Conservation (phyloP, 1,139 yeast species). For the Debaryomyces robertsiae region DNA sequence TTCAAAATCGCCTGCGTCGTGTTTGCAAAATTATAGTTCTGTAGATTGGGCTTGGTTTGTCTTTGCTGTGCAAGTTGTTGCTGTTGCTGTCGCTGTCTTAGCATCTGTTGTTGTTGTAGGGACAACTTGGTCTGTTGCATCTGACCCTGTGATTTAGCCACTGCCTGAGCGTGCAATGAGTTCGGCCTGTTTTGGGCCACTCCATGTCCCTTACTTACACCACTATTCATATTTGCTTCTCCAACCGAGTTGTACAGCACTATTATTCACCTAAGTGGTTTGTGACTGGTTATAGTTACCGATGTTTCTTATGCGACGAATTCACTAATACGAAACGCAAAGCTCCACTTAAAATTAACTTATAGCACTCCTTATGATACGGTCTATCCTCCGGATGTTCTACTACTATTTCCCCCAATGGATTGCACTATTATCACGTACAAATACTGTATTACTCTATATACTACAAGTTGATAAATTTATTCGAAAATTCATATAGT, state of each 20-base stretch:
- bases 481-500: background rate
- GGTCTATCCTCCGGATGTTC: background rate
- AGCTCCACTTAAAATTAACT: slow-evolving; percentile 2
- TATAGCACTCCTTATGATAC: background rate
- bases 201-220: slow-evolving; percentile 4
- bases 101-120: slow-evolving; percentile 34
- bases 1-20: slow-evolving; percentile 73
- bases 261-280: background rate
- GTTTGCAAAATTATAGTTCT: slow-evolving; percentile 61
- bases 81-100: slow-evolving; percentile 41
- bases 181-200: slow-evolving; percentile 7
- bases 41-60: slow-evolving; percentile 33
- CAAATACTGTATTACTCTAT: too few relatives aligned
- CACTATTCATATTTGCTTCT: slow-evolving; percentile 4
- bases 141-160: slow-evolving; percentile 20
- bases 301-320: background rate
- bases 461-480: slow-evolving; percentile 7
- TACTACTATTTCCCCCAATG: slow-evolving; percentile 1
- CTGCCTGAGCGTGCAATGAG: slow-evolving; percentile 6
- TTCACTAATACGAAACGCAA: background rate
- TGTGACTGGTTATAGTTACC: slow-evolving; percentile 1
- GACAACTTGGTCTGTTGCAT: slow-evolving; percentile 18
- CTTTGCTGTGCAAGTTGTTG: slow-evolving; percentile 31
- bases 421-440: slow-evolving; percentile 4
- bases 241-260: background rate